These are phyloP conservation scores for Rheum nobile DNA, from an alignment of 148 eudicot genomes.

Conservation along the genomic window DNA sequence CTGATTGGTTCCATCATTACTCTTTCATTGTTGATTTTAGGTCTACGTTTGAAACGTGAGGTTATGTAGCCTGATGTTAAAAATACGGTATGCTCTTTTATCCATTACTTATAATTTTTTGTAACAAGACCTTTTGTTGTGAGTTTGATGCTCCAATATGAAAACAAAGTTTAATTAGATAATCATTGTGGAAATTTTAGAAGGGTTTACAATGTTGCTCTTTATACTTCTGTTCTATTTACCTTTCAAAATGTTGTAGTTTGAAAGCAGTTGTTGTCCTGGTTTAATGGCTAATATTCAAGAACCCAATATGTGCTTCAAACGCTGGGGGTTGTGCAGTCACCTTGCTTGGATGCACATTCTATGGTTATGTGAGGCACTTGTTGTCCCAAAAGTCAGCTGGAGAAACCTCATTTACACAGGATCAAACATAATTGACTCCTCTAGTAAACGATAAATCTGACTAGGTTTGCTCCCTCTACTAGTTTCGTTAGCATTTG, in stretches of 20 bases:
- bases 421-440: slow-evolving; percentile 42
- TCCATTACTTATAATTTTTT: neutral
- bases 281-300: slow-evolving; percentile 66
- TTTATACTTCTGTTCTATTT: no score
- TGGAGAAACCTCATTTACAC: slow-evolving; percentile 63
- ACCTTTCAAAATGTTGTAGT: no score
- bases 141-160: neutral
- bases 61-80: slow-evolving; percentile 25
- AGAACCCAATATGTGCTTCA: slow-evolving; percentile 68
- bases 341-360: slow-evolving; percentile 80
- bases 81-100: neutral
- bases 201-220: neutral
- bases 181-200: neutral
- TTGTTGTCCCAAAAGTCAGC: slow-evolving; percentile 58
- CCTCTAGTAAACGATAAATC: slow-evolving; percentile 71
- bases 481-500: neutral
- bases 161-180: no score
- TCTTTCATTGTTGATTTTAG: no score
- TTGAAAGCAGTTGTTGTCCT: slow-evolving; percentile 91
- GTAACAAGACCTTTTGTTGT: neutral
- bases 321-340: slow-evolving; percentile 77
- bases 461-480: slow-evolving; percentile 49
- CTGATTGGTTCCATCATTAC: no score
- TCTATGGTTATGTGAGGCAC: slow-evolving; percentile 87
- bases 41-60: slow-evolving; percentile 70